A percentile compares a stretch with the other conserved stretches of the same genome.
phyloP scores from a whole-genome alignment of 2,329 filamentous ascomycete species.

The Beauveria sp. region DNA sequence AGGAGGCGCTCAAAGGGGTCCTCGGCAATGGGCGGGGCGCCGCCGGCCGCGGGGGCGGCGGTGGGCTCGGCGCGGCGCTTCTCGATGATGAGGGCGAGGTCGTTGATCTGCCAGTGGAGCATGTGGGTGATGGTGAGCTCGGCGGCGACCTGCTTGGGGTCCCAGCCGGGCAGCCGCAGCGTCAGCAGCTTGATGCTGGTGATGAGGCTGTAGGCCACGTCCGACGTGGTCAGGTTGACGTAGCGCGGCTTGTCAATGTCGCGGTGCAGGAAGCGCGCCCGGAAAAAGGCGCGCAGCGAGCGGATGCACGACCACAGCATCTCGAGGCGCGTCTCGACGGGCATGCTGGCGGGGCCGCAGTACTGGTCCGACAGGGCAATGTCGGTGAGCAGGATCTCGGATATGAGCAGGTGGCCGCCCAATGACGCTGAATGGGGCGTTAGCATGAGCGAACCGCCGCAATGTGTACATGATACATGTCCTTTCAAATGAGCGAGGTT shows the following conservation, averaged over 20 bases:
- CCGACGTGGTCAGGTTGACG: constrained; percentile 37
- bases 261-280: constrained; percentile 24
- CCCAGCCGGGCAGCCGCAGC: constrained; percentile 39
- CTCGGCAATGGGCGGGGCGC: constrained; percentile 15
- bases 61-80: constrained; percentile 21
- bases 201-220: constrained; percentile 40
- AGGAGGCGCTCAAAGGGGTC: constrained; percentile 27
- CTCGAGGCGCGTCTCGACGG: constrained; percentile 32
- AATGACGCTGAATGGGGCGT: constrained; percentile 26
- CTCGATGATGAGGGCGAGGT: constrained; percentile 22
- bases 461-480: too few species aligned
- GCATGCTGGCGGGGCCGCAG: constrained; percentile 22
- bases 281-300: constrained; percentile 34
- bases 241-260: constrained; percentile 31
- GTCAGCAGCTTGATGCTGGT: constrained; percentile 39
- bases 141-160: constrained; percentile 23
- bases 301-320: constrained; percentile 39
- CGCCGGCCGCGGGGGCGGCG: constrained; percentile 1
- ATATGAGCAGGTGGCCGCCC: constrained; percentile 34
- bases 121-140: constrained; percentile 16
- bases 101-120: constrained; percentile 22
- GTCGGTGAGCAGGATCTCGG: constrained; percentile 41
- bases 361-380: constrained; percentile 34
- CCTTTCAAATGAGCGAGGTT: not conserved
- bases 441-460: not conserved